Evolutionary conservation across 2,329 filamentous ascomycete genomes (phyloP), one percentile per base, ranked within the genome.

Genomic region (Exophiala oligosperma): DNA sequence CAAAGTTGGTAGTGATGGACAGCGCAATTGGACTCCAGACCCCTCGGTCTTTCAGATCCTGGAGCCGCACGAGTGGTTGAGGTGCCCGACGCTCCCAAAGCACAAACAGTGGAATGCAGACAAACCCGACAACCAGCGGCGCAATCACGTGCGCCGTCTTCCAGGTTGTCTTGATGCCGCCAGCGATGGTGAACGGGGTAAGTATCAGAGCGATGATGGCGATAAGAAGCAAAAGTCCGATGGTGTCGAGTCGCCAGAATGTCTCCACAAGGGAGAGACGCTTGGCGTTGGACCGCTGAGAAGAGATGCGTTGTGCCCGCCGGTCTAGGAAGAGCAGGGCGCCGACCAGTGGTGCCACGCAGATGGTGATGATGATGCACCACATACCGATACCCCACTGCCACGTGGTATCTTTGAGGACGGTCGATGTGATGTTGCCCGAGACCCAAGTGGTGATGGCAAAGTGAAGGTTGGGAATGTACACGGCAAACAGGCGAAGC

Each of bases 41-140:
- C 4, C 26, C 78, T 23, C 85, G 83, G 66, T 88, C 83, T 70
- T 81, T 84, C 66, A 88, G 76, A 2, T 85, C 74, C 29, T 73
- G 73, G 71, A 87, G 86, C 4, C 85, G 85, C 1, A 86, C 71
- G 63, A 87, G 78, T 0, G 70, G 84, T 73, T 74, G 77, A 17
- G 28, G 48, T 65, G 63, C 77, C 71, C 69, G 76, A 59, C 65
- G 79, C 23, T 86, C 82, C 83, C 83, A 85, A 2, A 74, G 44
- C 32, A 83, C 65, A 64, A 81, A 85, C 26, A 28, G 26, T 28
- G 26, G 26, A 0, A 83, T 69, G 14, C 75, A 74, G 1, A 76
- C 49, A 23, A 84, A 44, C 0, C 83, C 83, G 5, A 83, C 64
- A 0, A 77, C 70, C 0, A 85, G 68, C 0, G 82, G 79, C 0